Conservation (phyloP, 805 yeast genomes). For the Kuraishia capsulata region DNA sequence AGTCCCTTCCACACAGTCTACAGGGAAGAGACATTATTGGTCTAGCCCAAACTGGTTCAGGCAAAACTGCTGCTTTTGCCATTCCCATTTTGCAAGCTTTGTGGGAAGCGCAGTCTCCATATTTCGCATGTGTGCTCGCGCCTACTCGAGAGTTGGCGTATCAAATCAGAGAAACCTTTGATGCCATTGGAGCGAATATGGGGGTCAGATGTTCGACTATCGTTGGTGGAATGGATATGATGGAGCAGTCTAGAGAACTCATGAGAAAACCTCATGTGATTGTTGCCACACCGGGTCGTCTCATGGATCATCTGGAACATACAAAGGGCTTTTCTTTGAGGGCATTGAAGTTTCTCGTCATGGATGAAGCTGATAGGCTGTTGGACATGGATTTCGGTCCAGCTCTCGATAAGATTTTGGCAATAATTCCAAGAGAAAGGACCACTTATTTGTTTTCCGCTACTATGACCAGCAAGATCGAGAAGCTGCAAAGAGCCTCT, state of each 20-base stretch:
- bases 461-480: constrained; percentile 95
- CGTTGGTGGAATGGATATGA: constrained; percentile 98
- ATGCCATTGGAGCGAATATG: constrained; percentile 85
- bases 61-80: constrained; percentile 98
- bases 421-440: constrained; percentile 75
- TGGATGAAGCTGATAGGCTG: constrained; percentile 96
- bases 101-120: constrained; percentile 84
- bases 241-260: constrained; percentile 93
- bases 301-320: constrained; percentile 88
- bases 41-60: constrained; percentile 95
- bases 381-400: constrained; percentile 97
- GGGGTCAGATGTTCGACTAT: constrained; percentile 84
- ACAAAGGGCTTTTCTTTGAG: constrained; percentile 84
- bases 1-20: constrained; percentile 84
- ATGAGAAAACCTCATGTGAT: constrained; percentile 91
- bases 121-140: constrained; percentile 80
- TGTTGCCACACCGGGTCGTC: constrained; percentile 87
- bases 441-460: constrained; percentile 88
- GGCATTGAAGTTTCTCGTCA: constrained; percentile 71
- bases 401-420: constrained; percentile 77
- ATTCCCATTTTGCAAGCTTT: constrained; percentile 86
- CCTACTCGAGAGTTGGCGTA: constrained; percentile 83
- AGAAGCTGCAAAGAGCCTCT: constrained; percentile 90
- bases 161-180: constrained; percentile 90
- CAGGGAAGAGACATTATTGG: constrained; percentile 92